Conservation (phyloP, 495 filamentous ascomycete species). For the Neurospora pannonica region DNA sequence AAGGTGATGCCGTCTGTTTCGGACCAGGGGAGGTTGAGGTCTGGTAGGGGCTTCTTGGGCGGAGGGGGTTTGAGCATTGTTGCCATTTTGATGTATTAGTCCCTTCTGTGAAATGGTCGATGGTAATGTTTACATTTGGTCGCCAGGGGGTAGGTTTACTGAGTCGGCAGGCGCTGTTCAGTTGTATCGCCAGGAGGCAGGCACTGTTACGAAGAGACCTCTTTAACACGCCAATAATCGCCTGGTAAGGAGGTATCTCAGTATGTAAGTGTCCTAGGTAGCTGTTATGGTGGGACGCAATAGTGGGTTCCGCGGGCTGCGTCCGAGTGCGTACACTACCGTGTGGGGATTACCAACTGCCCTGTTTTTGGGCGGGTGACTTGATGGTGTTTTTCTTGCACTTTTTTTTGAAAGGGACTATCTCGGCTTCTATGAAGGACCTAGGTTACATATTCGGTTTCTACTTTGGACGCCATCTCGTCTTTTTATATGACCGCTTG, state of each 20-base stretch:
- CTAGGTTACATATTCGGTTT: too few relatives aligned
- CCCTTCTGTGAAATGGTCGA: background rate
- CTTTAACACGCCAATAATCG: background rate
- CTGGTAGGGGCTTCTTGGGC: background rate
- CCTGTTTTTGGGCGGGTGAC: background rate
- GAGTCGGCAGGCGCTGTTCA: too few relatives aligned
- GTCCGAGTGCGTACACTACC: background rate
- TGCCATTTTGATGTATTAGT: background rate
- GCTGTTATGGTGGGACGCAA: background rate
- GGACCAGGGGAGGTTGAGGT: background rate
- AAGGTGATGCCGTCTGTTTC: background rate
- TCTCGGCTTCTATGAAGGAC: too few relatives aligned
- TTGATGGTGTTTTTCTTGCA: background rate
- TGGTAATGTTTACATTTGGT: background rate
- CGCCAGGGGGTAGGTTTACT: background rate
- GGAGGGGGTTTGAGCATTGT: background rate
- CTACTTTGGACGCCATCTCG: background rate
- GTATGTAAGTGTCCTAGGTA: background rate
- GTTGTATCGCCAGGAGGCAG: too few relatives aligned
- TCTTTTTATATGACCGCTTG: background rate
- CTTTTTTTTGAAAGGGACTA: too few relatives aligned
- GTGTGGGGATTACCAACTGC: background rate
- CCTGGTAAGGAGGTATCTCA: background rate
- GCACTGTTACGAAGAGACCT: background rate
- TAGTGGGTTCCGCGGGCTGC: background rate